Evolutionary conservation across 176 grass and related monocot species (phyloP).

Genomic region (Luzula sylvatica): DNA sequence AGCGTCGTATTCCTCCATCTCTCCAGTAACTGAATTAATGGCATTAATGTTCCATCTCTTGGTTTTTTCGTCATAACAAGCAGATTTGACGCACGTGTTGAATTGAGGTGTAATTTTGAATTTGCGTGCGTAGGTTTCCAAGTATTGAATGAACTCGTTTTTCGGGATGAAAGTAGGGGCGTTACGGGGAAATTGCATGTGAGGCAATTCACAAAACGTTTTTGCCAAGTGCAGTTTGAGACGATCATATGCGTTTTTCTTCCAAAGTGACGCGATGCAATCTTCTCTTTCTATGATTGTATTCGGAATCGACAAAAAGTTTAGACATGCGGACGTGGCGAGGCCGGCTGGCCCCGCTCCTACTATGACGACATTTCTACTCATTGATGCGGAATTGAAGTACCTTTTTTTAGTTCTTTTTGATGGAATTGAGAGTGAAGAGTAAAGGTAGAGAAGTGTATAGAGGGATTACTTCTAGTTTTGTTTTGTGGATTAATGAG

Average conservation of each 20-base stretch:
- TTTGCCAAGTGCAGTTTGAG: conserved; percentile 58
- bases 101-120: conserved; percentile 26
- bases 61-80: conserved; percentile 18
- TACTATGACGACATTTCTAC: conserved; percentile 32
- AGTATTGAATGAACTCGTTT: conserved; percentile 35
- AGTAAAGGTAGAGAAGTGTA: no score
- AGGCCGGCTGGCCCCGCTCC: conserved; percentile 55
- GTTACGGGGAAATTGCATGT: conserved; percentile 29
- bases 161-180: conserved; percentile 34
- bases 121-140: conserved; percentile 31
- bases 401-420: neutral
- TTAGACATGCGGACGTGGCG: conserved; percentile 34
- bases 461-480: no score
- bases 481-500: no score
- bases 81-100: conserved; percentile 23
- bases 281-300: conserved; percentile 42
- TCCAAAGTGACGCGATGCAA: conserved; percentile 39
- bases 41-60: conserved; percentile 26
- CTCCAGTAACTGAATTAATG: neutral
- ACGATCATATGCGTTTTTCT: conserved; percentile 39
- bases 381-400: no score
- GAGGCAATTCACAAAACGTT: conserved; percentile 42
- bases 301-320: conserved; percentile 17
- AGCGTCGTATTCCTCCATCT: conserved; percentile 5
- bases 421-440: no score